Percentiles rank a stretch among this genome's conserved stretches.
Conservation (phyloP, 305 asterid species). For the Fraxinus xanthoxyloides region DNA sequence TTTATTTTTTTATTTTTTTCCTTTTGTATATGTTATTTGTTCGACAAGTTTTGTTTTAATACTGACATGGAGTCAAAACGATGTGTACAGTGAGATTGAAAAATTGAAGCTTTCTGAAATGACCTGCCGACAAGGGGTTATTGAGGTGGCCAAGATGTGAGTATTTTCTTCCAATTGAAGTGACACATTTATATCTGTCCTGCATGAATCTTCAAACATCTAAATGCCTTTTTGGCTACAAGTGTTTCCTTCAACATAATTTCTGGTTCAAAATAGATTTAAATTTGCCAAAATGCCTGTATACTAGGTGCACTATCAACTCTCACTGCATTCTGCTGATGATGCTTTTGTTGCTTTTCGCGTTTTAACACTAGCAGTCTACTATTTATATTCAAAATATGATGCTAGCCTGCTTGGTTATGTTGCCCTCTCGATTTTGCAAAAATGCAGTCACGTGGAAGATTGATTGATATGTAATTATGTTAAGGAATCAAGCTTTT, state of each 20-base stretch:
- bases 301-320: background rate
- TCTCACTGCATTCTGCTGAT: background rate
- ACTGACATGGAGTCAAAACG: slow-evolving; percentile 11
- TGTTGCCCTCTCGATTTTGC: background rate
- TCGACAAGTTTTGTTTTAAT: slow-evolving; percentile 13
- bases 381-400: background rate
- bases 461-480: background rate
- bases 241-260: background rate
- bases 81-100: slow-evolving; percentile 74
- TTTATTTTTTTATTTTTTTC: too few species aligned
- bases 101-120: slow-evolving; percentile 94
- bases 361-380: background rate
- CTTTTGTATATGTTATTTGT: background rate
- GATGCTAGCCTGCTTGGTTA: background rate
- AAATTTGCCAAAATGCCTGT: background rate
- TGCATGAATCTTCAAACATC: background rate
- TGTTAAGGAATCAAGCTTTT: background rate
- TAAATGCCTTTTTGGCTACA: background rate
- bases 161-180: slow-evolving; percentile 28
- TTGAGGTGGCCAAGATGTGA: slow-evolving; percentile 98
- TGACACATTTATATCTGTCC: background rate
- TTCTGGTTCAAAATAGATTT: background rate
- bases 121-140: slow-evolving; percentile 95
- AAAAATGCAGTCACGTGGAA: background rate
- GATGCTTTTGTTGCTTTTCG: background rate